phyloP scores from a whole-genome alignment of 1,284 basidiomycete genomes.

The Kalmanozyma brasiliensis region DNA sequence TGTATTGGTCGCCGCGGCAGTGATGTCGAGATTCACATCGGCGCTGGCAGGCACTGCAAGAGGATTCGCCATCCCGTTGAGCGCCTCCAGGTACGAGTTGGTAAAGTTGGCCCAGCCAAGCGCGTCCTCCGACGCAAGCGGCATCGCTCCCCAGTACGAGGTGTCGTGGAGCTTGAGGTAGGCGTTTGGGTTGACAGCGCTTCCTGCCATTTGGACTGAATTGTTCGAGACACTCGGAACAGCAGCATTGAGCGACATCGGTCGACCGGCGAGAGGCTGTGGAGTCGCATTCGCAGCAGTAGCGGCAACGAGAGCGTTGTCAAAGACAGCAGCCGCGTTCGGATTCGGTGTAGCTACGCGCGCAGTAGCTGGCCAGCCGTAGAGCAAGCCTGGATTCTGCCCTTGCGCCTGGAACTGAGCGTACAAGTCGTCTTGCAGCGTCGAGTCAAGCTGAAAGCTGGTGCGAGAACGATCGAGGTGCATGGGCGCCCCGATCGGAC shows the following conservation, averaged over 20 bases:
- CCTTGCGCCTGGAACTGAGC: constrained; percentile 36
- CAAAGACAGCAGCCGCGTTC: not conserved
- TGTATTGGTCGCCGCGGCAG: no score
- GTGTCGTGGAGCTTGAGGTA: constrained; percentile 49
- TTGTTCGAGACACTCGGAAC: not conserved
- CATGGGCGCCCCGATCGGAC: constrained; percentile 46
- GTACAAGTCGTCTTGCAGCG: constrained; percentile 26
- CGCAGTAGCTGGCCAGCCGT: constrained; percentile 22
- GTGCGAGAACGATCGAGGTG: constrained; percentile 19
- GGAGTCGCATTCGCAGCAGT: not conserved
- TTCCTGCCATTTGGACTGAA: not conserved
- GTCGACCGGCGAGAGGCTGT: no score
- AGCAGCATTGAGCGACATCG: no score
- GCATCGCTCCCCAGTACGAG: constrained; percentile 53
- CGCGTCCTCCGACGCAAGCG: constrained; percentile 40
- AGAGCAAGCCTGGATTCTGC: constrained; percentile 26
- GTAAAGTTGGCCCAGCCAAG: constrained; percentile 52
- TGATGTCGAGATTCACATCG: not conserved
- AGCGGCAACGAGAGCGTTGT: not conserved
- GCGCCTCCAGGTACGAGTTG: constrained; percentile 45
- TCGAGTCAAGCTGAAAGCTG: constrained; percentile 19
- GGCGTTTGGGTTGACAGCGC: constrained; percentile 31
- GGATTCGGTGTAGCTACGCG: not conserved
- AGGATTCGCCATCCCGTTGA: constrained; percentile 37
- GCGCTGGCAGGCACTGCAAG: constrained; percentile 1